Evolutionary conservation across 768 basidiomycete species (phyloP).

Genomic region (Rhodotorula graminis): DNA sequence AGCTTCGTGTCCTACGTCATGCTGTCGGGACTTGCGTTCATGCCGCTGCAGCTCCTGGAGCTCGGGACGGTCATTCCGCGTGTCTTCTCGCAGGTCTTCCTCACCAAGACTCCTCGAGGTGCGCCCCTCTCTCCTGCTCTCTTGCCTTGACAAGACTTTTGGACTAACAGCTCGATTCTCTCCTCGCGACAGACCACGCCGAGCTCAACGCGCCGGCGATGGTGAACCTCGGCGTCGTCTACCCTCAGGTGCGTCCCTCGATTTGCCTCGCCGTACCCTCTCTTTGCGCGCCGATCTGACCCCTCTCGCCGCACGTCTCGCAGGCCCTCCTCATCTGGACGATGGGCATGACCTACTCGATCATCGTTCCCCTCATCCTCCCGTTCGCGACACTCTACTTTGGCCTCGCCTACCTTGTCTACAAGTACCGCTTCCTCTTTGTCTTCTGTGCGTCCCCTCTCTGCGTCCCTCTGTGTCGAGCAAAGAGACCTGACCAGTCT

Average conservation of each 20-base stretch:
- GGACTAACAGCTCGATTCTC: neutral
- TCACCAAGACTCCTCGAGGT: constrained; percentile 89
- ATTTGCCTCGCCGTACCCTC: too few relatives aligned
- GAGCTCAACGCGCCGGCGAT: constrained; percentile 95
- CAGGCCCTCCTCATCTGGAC: constrained; percentile 91
- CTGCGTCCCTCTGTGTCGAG: neutral
- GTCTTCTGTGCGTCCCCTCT: constrained; percentile 55
- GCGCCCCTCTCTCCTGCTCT: constrained; percentile 27
- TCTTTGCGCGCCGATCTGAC: neutral
- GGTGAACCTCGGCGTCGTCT: constrained; percentile 96
- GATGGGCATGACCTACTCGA: constrained; percentile 88
- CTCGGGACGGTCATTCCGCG: constrained; percentile 81
- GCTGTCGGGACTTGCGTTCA: constrained; percentile 86
- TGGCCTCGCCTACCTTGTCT: constrained; percentile 89
- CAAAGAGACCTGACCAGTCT: too few relatives aligned
- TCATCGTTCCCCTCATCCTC: constrained; percentile 90
- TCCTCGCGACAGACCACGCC: constrained; percentile 66
- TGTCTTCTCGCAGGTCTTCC: constrained; percentile 65
- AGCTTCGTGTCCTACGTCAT: constrained; percentile 52
- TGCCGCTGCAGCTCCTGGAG: constrained; percentile 88
- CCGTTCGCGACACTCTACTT: constrained; percentile 95
- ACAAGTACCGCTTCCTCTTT: constrained; percentile 95
- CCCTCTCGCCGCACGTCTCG: neutral
- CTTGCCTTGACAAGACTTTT: neutral
- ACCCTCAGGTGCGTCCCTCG: constrained; percentile 57